Base-by-base conservation (phyloP, 1,139 yeast species). In the Protomyces inouyei region DNA sequence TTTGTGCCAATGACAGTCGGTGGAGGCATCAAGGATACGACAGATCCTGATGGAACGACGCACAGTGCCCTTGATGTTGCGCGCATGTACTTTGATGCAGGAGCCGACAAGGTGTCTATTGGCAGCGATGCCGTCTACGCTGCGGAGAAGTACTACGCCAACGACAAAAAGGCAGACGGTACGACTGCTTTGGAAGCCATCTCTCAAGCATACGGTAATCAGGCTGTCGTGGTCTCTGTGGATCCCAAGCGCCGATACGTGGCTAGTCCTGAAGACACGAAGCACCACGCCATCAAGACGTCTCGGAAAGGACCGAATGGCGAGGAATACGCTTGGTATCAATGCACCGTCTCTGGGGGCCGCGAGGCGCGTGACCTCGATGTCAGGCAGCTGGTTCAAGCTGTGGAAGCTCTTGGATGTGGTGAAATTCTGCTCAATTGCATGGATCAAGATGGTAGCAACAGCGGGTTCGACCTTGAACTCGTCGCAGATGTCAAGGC, bases 1-100 rank as follows among this genome's bases (percentile, higher is more conserved):
- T 93, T 93, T 76, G 98, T 93, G 14, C 98, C 98, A 3, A 80
- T 93, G 69, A 93, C 98, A 0, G 97, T 93, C 54, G 98, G 98
- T 53, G 98, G 98, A 64, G 98, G 98, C 60, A 93, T 93, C 69
- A 86, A 89, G 70, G 98, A 93, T 73, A 83, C 89, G 71, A 80
- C 82, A 37, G 98, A 93, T 71, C 95, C 96, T 0, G 88, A 82
- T 68, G 92, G 93, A 28, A 83, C 85, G 23, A 70, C 76, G 3
- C 85, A 89, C 16, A 86, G 96, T 9, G 98, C 98, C 0, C 82
- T 87, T 43, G 86, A 91, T 65, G 96, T 93, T 16, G 98, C 98
- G 0, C 84, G 89, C 57, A 79, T 90, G 70, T 93, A 93, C 74
- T 93, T 93, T 80, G 82, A 91, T 67, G 88, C 97, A 0, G 98